Evolutionary conservation across 352 stramenopile species (phyloP).

Genomic region (Phytophthora fragariaefolia): DNA sequence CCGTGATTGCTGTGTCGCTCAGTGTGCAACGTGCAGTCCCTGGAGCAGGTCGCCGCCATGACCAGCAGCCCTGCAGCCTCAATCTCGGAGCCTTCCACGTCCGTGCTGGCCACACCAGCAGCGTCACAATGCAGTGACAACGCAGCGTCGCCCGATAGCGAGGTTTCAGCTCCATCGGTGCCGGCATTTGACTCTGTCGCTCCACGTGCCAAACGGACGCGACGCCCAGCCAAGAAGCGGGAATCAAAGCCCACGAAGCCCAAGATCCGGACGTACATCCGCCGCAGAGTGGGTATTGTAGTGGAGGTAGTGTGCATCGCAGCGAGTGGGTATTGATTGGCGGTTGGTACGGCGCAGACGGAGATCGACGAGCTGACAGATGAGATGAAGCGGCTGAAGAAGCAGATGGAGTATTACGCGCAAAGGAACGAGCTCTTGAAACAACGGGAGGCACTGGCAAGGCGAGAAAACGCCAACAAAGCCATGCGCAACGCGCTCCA

Average conservation of each 20-base stretch:
- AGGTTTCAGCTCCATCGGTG: neutral
- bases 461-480: conserved; percentile 10
- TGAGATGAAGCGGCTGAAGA: conserved; percentile 15
- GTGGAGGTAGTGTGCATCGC: no score
- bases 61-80: neutral
- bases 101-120: neutral
- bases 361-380: conserved; percentile 21
- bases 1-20: neutral
- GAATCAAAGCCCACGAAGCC: neutral
- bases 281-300: neutral
- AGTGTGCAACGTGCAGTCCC: conserved; percentile 2
- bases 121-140: neutral
- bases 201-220: neutral
- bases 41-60: neutral
- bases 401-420: conserved; percentile 3
- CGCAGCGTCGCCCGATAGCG: neutral
- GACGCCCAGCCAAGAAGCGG: neutral
- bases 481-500: conserved; percentile 10
- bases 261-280: conserved; percentile 6
- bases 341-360: neutral
- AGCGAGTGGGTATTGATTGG: neutral
- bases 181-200: neutral
- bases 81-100: neutral
- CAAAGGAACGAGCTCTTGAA: neutral
- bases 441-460: conserved; percentile 10